These are phyloP conservation scores for Acanthamoeba triangularis DNA, from an alignment of 208 protist genomes.

Conservation along the genomic window DNA sequence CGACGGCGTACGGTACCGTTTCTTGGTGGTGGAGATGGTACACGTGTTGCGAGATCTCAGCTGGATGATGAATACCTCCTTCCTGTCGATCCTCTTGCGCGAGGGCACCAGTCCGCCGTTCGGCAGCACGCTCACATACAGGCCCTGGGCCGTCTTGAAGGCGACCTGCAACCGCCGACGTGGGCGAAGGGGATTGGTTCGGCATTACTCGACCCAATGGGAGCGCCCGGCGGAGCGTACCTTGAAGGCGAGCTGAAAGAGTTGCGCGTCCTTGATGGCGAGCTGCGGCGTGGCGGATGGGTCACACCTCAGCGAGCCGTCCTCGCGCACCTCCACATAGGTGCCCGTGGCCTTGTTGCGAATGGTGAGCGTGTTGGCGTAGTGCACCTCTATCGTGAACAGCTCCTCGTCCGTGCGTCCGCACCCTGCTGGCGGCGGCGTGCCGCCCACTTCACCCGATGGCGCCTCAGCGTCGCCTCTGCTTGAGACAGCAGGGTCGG, in stretches of 20 bases:
- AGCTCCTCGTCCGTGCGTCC: neutral
- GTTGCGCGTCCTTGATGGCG: slow-evolving; percentile 59
- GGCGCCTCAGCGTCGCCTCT: neutral
- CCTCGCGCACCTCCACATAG: slow-evolving; percentile 56
- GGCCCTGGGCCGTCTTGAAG: slow-evolving; percentile 2
- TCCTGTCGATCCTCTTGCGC: neutral
- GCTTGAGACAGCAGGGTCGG: neutral
- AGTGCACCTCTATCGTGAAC: slow-evolving; percentile 38
- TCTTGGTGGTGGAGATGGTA: slow-evolving; percentile 58
- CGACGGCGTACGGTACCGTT: slow-evolving; percentile 2
- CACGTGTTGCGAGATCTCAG: slow-evolving; percentile 17
- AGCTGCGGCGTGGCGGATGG: neutral
- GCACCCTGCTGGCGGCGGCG: neutral
- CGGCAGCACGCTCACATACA: slow-evolving; percentile 26
- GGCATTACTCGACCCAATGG: neutral
- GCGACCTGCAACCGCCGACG: neutral
- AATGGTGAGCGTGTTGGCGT: slow-evolving; percentile 30
- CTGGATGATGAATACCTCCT: slow-evolving; percentile 48
- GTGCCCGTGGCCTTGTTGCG: slow-evolving; percentile 58
- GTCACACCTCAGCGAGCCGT: slow-evolving; percentile 39
- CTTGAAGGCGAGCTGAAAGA: slow-evolving; percentile 57
- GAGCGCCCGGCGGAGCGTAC: neutral
- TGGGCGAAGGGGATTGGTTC: neutral
- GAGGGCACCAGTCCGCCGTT: slow-evolving; percentile 33
- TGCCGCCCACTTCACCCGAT: too few species aligned